phyloP scores from a whole-genome alignment of 2,329 filamentous ascomycete species.

The Aspergillus sergii region DNA sequence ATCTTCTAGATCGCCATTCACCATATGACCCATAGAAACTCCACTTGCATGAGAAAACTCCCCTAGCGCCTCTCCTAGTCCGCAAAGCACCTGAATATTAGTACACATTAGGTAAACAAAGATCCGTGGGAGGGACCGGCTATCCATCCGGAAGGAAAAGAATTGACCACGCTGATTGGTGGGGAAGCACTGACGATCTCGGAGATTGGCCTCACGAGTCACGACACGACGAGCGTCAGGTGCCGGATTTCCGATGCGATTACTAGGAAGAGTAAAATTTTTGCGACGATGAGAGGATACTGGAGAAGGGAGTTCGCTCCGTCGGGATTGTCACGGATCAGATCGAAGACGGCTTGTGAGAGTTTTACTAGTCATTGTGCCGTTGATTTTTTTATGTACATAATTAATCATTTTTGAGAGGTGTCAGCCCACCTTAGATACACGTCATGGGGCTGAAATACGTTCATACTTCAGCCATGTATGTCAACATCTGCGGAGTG shows the following conservation, averaged over 20 bases:
- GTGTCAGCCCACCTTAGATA: not conserved
- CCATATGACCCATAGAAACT: not conserved
- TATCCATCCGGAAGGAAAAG: not conserved
- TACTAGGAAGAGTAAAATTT: slow-evolving; percentile 5
- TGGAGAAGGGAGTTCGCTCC: not conserved
- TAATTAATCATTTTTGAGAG: too few relatives aligned
- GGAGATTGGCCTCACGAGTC: not conserved
- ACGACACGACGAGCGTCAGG: not conserved
- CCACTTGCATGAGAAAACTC: not conserved
- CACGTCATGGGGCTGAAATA: not conserved
- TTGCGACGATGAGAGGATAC: not conserved
- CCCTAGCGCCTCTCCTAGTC: not conserved
- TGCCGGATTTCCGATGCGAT: slow-evolving; percentile 11
- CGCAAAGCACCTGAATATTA: not conserved
- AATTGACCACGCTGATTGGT: not conserved
- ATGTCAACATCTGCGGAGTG: not conserved
- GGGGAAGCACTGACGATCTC: slow-evolving; percentile 2
- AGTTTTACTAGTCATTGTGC: not conserved
- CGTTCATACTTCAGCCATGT: too few relatives aligned
- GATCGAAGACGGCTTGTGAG: not conserved
- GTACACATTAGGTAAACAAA: not conserved
- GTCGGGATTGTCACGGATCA: not conserved
- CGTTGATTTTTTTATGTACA: not conserved
- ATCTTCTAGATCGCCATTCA: not conserved
- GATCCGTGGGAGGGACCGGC: not conserved